Conservation (phyloP, 202 grass and related monocot genomes). For the Carex sylvatica region DNA sequence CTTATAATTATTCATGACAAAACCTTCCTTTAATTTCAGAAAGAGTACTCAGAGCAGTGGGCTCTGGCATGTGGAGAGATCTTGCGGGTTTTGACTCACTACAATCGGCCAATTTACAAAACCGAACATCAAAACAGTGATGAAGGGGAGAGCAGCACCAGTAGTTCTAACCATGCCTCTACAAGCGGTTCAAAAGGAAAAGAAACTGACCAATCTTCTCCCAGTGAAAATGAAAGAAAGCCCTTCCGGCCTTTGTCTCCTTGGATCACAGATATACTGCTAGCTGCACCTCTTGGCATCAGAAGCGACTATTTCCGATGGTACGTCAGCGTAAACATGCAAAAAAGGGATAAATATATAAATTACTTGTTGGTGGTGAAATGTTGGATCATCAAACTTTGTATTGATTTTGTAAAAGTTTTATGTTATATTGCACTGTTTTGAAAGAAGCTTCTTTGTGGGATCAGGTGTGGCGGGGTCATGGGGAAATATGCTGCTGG, state of each 20-base stretch:
- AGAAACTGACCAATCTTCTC: constrained; percentile 44
- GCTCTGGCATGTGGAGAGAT: constrained; percentile 98
- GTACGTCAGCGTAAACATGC: constrained; percentile 33
- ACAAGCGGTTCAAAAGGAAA: constrained; percentile 53
- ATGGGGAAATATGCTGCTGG: constrained; percentile 99
- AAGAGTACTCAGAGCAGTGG: constrained; percentile 97
- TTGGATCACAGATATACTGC: constrained; percentile 97
- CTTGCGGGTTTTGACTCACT: constrained; percentile 93
- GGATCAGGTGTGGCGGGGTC: constrained; percentile 83
- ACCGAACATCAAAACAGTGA: constrained; percentile 49
- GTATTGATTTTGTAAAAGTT: background rate
- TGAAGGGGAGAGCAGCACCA: constrained; percentile 51
- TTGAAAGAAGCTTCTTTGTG: constrained; percentile 24
- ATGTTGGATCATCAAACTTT: background rate
- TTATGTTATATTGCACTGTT: constrained; percentile 19
- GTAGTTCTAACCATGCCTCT: constrained; percentile 45
- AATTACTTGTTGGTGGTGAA: background rate
- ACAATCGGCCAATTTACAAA: constrained; percentile 97
- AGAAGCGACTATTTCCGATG: constrained; percentile 99
- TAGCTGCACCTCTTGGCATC: constrained; percentile 92
- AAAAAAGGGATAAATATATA: background rate
- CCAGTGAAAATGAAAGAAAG: constrained; percentile 75
- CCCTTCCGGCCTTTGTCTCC: constrained; percentile 76
- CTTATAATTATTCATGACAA: constrained; percentile 6
- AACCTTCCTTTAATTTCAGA: constrained; percentile 41